Evolutionary conservation across 2,329 filamentous ascomycete species (phyloP).

Genomic region (Aspergillus jensenii): DNA sequence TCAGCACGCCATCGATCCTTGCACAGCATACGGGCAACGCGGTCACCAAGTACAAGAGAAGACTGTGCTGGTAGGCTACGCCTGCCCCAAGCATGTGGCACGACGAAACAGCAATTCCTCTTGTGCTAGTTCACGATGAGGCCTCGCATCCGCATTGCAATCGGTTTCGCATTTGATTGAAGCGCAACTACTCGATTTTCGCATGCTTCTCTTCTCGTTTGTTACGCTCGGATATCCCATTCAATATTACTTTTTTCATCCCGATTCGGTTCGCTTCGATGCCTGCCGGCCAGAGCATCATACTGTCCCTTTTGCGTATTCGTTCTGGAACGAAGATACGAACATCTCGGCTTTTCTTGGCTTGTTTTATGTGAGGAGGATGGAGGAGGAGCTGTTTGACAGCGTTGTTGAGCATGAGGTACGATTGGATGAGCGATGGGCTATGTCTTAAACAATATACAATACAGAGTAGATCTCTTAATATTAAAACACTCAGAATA

Average conservation of each 20-base stretch:
- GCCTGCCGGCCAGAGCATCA: neutral
- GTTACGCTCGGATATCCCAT: neutral
- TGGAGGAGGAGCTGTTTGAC: too few relatives aligned
- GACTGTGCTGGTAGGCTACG: constrained; percentile 79
- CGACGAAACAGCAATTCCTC: neutral
- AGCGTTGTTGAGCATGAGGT: neutral
- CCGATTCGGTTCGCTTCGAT: neutral
- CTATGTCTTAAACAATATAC: neutral
- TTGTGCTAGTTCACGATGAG: neutral
- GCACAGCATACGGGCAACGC: constrained; percentile 69
- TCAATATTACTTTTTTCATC: neutral
- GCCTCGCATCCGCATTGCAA: too few relatives aligned
- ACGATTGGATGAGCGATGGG: neutral
- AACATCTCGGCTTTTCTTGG: neutral
- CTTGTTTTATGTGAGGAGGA: neutral
- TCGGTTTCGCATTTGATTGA: neutral
- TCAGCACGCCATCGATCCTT: constrained; percentile 81
- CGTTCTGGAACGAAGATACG: neutral
- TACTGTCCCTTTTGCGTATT: neutral
- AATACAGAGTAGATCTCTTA: constrained; percentile 3
- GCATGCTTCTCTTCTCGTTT: neutral
- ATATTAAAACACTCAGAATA: neutral
- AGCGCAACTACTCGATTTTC: neutral
- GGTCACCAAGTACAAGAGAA: constrained; percentile 72
- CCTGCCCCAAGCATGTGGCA: constrained; percentile 60